Base-by-base conservation (phyloP, 495 filamentous ascomycete species). In the Xylaria scruposa region DNA sequence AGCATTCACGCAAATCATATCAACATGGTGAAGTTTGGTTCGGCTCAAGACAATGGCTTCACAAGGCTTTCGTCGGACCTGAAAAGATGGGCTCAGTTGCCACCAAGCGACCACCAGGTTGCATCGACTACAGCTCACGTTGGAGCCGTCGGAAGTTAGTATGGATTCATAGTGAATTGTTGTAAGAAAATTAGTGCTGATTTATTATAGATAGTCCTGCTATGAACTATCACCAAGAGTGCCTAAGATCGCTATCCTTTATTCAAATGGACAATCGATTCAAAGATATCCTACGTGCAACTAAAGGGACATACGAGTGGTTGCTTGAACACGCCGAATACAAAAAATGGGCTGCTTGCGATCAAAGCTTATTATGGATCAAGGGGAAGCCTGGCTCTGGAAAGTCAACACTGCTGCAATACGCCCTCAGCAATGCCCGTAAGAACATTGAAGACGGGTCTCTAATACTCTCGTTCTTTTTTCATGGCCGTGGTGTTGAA, bases 21-120 rank as follows among this genome's bases (percentile, higher is more conserved):
- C 6, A 68, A 82, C 21, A 84, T 84, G 83, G 79, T 78, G 40
- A 83, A 77, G 51, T 85, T 84, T 70, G 61, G 38, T 3, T 77
- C 75, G 0, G 60, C 33, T 17, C 73, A 81, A 26, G 81, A 83
- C 21, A 73, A 71, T 33, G 81, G 80, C 13, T 85, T 83, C 70
- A 74, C 78, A 69, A 77, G 78, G 53, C 62, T 85, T 46, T 40
- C 75, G 36, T 75, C 71, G 58, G 75, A 78, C 64, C 67, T 81
- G 54, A 61, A 21, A 49, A 44, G 40, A 31, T 66, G 26, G 40
- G 26, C 19, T 66, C 3, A 2, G 7, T 38, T n/a, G 19, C 31
- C 59, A 62, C 21, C 59, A 21, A 62, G 36, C 5, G 0, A 8
- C 33, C 3, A n/a, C 33, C 31, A 38, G 7, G 9, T 42, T 7